These are phyloP conservation scores for Talaromyces thailandensis DNA, from an alignment of 495 filamentous ascomycete species.

Conservation along the genomic window DNA sequence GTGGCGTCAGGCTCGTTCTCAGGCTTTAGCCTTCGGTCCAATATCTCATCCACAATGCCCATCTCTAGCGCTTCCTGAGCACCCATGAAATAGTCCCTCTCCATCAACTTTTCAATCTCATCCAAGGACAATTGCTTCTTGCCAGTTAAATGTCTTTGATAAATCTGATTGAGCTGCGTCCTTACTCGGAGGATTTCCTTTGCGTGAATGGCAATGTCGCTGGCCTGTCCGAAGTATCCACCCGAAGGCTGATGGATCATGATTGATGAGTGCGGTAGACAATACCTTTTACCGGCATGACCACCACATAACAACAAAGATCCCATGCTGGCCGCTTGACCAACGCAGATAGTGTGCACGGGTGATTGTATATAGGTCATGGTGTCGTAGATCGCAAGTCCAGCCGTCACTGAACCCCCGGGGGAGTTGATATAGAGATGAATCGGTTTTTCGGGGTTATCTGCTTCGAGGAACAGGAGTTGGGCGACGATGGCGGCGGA, in stretches of 20 bases:
- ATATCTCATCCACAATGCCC: constrained; percentile 85
- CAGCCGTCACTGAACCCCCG: constrained; percentile 88
- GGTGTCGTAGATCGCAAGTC: constrained; percentile 96
- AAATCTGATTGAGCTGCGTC: constrained; percentile 81
- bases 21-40: constrained; percentile 46
- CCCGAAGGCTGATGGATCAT: constrained; percentile 97
- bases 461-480: constrained; percentile 95
- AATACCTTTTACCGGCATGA: constrained; percentile 74
- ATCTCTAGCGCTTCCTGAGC: constrained; percentile 80
- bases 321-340: constrained; percentile 93
- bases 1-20: constrained; percentile 14
- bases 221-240: constrained; percentile 83
- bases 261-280: constrained; percentile 81
- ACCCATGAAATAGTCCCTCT: constrained; percentile 89
- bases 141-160: constrained; percentile 70
- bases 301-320: constrained; percentile 82
- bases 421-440: constrained; percentile 97
- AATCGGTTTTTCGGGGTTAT: constrained; percentile 87
- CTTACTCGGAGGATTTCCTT: constrained; percentile 90
- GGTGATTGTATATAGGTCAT: constrained; percentile 95
- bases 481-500: constrained; percentile 91
- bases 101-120: constrained; percentile 90
- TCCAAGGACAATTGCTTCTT: constrained; percentile 58
- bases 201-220: constrained; percentile 91
- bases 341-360: constrained; percentile 89